Evolutionary conservation across 768 basidiomycete genomes (phyloP).

Genomic region (Suillus cothurnatus): DNA sequence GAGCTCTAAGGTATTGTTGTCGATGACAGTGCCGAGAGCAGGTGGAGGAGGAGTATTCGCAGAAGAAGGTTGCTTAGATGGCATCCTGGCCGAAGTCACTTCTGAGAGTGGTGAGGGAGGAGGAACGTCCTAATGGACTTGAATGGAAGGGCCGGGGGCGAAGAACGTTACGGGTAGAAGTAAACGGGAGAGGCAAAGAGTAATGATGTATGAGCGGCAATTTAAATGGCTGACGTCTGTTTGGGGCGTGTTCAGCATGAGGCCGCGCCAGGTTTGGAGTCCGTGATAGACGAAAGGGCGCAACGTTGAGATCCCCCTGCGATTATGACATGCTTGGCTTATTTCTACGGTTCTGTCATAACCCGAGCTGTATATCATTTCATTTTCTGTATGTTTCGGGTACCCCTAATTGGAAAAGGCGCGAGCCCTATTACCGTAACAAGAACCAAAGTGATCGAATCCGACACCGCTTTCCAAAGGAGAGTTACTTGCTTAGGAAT

Average conservation of each 20-base stretch:
- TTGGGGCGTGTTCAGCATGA: conserved; percentile 40
- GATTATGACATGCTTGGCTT: conserved; percentile 31
- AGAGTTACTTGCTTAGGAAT: conserved; percentile 1
- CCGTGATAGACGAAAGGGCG: conserved; percentile 34
- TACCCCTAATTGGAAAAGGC: conserved; percentile 30
- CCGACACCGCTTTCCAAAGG: not conserved
- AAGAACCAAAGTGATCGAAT: conserved; percentile 4
- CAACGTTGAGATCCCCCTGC: conserved; percentile 24
- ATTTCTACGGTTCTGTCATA: conserved; percentile 29
- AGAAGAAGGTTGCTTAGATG: conserved; percentile 34
- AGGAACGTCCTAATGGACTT: conserved; percentile 28
- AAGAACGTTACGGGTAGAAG: conserved; percentile 21
- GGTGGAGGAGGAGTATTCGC: conserved; percentile 49
- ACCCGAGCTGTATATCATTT: conserved; percentile 29
- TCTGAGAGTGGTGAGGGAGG: conserved; percentile 13
- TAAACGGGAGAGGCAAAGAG: conserved; percentile 31
- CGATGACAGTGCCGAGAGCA: conserved; percentile 76
- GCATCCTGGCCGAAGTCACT: conserved; percentile 28
- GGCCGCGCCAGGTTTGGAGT: conserved; percentile 35
- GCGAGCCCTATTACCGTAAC: conserved; percentile 12
- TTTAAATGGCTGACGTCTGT: conserved; percentile 34
- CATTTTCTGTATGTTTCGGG: conserved; percentile 23
- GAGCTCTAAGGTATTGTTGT: conserved; percentile 80
- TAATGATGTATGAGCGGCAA: conserved; percentile 24
- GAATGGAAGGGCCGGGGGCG: conserved; percentile 24